A percentile compares a stretch with the other conserved stretches of the same genome.
phyloP scores from a whole-genome alignment of 1,284 basidiomycete species.

The Boletus mariae region DNA sequence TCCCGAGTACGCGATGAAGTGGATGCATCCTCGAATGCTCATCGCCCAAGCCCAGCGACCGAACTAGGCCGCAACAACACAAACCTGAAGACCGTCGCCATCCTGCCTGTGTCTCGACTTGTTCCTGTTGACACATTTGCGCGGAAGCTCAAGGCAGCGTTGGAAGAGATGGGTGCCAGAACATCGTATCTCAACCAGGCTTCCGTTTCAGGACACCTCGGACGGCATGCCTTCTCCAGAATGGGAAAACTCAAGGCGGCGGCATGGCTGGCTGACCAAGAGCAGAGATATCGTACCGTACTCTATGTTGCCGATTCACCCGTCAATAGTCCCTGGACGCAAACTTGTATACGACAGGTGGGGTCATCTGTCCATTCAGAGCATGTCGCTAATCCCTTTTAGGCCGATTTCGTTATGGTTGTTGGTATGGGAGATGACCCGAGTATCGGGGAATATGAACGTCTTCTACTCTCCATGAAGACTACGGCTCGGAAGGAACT shows the following conservation, averaged over 20 bases:
- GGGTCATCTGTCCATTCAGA: constrained; percentile 16
- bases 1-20: constrained; percentile 85
- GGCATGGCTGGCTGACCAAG: constrained; percentile 92
- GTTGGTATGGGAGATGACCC: constrained; percentile 95
- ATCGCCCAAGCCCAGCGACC: constrained; percentile 44
- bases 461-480: constrained; percentile 89
- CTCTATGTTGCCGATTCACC: constrained; percentile 93
- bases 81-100: constrained; percentile 91
- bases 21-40: constrained; percentile 49
- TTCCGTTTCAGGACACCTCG: constrained; percentile 85
- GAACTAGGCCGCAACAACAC: constrained; percentile 77
- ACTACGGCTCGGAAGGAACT: constrained; percentile 97
- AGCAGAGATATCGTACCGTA: constrained; percentile 87
- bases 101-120: constrained; percentile 76
- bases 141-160: constrained; percentile 79
- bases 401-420: constrained; percentile 95
- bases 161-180: constrained; percentile 85
- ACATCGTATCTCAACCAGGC: constrained; percentile 91
- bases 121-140: constrained; percentile 88
- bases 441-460: constrained; percentile 87
- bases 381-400: constrained; percentile 13
- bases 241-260: constrained; percentile 94
- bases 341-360: constrained; percentile 92
- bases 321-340: constrained; percentile 92
- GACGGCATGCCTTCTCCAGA: constrained; percentile 87